Evolutionary conservation across 768 basidiomycete genomes (phyloP).

Genomic region (Tylopilus balloui): DNA sequence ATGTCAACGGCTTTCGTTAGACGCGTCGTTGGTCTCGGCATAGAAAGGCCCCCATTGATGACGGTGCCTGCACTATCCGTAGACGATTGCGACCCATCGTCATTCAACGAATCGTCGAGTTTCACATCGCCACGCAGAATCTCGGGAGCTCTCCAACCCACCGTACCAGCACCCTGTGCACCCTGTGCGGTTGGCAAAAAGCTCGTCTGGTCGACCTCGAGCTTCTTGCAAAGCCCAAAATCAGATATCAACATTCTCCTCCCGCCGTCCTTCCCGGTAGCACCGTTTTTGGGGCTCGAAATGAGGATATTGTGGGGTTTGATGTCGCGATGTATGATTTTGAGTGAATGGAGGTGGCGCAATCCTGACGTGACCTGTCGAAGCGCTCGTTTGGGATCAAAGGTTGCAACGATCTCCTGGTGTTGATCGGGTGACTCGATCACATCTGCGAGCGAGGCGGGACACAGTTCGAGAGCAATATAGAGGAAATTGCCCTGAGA

Average conservation of each 20-base stretch:
- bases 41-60: constrained; percentile 21
- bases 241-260: constrained; percentile 92
- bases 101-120: constrained; percentile 67
- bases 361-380: constrained; percentile 84
- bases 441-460: constrained; percentile 83
- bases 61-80: constrained; percentile 58
- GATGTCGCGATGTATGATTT: constrained; percentile 97
- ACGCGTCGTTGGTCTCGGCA: constrained; percentile 43
- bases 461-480: constrained; percentile 94
- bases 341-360: constrained; percentile 86
- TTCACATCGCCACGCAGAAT: constrained; percentile 92
- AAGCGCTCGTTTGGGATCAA: constrained; percentile 86
- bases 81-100: constrained; percentile 64
- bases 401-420: constrained; percentile 71
- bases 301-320: constrained; percentile 98
- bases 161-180: constrained; percentile 84
- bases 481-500: constrained; percentile 90
- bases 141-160: constrained; percentile 98
- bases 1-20: constrained; percentile 96
- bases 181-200: constrained; percentile 92
- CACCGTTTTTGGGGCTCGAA: constrained; percentile 59
- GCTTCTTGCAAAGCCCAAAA: constrained; percentile 93
- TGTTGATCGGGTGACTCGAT: constrained; percentile 75
- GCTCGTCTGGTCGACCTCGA: constrained; percentile 94
- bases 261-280: constrained; percentile 37